Conservation (phyloP, 2,329 filamentous ascomycete genomes). For the Chlorencoelia australis region DNA sequence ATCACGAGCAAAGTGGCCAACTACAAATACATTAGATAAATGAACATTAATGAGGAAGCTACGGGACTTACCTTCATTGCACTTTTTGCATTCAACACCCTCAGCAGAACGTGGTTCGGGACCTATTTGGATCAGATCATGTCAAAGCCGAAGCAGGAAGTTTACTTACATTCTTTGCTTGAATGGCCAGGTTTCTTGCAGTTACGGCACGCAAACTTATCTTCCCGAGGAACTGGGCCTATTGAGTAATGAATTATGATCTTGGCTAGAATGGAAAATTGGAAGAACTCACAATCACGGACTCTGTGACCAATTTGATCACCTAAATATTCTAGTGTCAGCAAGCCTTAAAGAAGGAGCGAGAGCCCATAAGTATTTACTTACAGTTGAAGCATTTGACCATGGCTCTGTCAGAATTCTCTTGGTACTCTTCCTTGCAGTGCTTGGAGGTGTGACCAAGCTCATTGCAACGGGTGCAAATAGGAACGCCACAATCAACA, state of each 20-base stretch:
- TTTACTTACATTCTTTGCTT: slow-evolving; percentile 25
- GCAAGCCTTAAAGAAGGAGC: neutral
- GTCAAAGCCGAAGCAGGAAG: slow-evolving; percentile 1
- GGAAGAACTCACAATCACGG: slow-evolving; percentile 51
- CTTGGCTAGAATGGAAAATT: neutral
- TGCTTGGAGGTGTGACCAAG: slow-evolving; percentile 48
- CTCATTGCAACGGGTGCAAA: slow-evolving; percentile 35
- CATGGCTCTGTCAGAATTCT: slow-evolving; percentile 34
- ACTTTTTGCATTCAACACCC: slow-evolving; percentile 29
- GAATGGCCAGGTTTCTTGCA: slow-evolving; percentile 39
- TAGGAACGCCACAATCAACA: slow-evolving; percentile 45
- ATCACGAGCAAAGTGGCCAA: slow-evolving; percentile 52
- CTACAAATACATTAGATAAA: slow-evolving; percentile 26
- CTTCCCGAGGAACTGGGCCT: slow-evolving; percentile 48
- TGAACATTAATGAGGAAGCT: neutral
- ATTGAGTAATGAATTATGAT: slow-evolving; percentile 1
- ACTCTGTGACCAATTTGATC: slow-evolving; percentile 59
- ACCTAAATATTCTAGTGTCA: neutral
- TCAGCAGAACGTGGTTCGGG: slow-evolving; percentile 50
- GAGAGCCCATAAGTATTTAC: slow-evolving; percentile 22
- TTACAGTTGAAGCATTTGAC: slow-evolving; percentile 58
- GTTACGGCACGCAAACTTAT: slow-evolving; percentile 59
- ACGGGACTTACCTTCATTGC: slow-evolving; percentile 21
- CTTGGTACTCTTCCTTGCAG: slow-evolving; percentile 48
- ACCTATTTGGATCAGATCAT: slow-evolving; percentile 13